Conservation (phyloP, 352 stramenopile genomes). For the Phytophthora sp. region DNA sequence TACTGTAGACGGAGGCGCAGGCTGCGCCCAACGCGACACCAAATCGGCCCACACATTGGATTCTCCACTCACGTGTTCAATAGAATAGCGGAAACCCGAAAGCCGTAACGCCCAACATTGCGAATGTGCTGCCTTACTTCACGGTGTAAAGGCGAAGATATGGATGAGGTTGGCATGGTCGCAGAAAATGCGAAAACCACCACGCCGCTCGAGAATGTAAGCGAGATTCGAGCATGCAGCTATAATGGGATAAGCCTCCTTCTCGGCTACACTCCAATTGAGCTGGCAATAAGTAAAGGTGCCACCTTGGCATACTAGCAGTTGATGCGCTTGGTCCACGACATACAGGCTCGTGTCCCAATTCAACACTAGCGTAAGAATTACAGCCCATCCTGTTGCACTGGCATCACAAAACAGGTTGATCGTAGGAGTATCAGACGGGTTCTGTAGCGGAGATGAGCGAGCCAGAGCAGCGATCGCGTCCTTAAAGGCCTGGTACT, state of each 20-base stretch:
- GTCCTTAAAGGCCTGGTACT: conserved; percentile 1
- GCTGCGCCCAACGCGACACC: neutral
- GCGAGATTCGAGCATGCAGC: conserved; percentile 3
- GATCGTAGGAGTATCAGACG: neutral
- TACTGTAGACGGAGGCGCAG: neutral
- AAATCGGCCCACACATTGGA: conserved; percentile 4
- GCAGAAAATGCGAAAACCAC: conserved; percentile 15
- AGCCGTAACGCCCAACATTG: conserved; percentile 21
- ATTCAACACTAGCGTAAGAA: neutral
- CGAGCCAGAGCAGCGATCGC: neutral
- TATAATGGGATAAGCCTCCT: conserved; percentile 22
- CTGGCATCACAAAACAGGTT: neutral
- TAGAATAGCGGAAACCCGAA: conserved; percentile 3
- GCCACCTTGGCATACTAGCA: conserved; percentile 12
- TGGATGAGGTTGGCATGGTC: conserved; percentile 35
- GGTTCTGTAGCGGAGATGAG: neutral
- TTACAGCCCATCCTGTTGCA: neutral
- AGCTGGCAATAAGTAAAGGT: conserved; percentile 1
- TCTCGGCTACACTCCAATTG: conserved; percentile 24
- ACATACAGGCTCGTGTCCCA: neutral
- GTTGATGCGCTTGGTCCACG: neutral
- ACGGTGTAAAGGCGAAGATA: conserved; percentile 11
- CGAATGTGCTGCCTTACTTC: conserved; percentile 19
- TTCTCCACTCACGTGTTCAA: conserved; percentile 14
- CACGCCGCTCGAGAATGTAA: conserved; percentile 9